phyloP scores from a whole-genome alignment of 495 filamentous ascomycete species.

The Aspergillus affinis region DNA sequence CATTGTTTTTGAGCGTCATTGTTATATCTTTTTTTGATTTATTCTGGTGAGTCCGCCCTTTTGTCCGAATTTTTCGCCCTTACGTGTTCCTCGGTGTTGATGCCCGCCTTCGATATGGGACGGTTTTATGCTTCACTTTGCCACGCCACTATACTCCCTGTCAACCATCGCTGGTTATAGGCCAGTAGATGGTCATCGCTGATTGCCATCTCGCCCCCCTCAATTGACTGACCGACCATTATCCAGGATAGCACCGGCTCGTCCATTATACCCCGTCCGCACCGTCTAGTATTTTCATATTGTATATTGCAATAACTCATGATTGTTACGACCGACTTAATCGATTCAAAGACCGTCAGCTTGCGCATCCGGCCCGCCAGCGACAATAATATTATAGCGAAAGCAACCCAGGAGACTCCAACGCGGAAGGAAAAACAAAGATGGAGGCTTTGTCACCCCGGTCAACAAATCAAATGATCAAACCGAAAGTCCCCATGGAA shows the following conservation, averaged over 20 bases:
- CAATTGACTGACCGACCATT: not conserved
- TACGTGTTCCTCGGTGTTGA: not conserved
- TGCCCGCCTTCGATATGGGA: not conserved
- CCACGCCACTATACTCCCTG: not conserved
- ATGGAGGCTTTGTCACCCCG: slow-evolving; percentile 74
- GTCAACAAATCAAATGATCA: slow-evolving; percentile 61
- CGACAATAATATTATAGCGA: slow-evolving; percentile 19
- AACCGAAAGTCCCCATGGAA: slow-evolving; percentile 41
- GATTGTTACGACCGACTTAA: slow-evolving; percentile 21
- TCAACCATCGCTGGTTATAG: not conserved
- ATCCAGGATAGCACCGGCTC: slow-evolving; percentile 5
- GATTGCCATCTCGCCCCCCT: not conserved
- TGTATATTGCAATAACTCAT: slow-evolving; percentile 21
- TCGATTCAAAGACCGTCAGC: not conserved
- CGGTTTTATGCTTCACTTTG: not conserved
- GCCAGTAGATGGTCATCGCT: no score
- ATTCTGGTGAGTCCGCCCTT: slow-evolving; percentile 15
- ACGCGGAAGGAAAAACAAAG: slow-evolving; percentile 19
- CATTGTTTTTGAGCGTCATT: slow-evolving; percentile 32
- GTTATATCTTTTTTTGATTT: slow-evolving; percentile 20
- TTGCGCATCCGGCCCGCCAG: slow-evolving; percentile 15
- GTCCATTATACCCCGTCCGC: slow-evolving; percentile 21
- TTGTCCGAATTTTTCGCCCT: slow-evolving; percentile 1
- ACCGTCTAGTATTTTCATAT: slow-evolving; percentile 13
- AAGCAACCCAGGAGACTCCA: slow-evolving; percentile 6